Percentiles rank a stretch among this genome's conserved stretches.
Evolutionary conservation across 2,329 filamentous ascomycete genomes (phyloP).

Genomic region (Ascochyta lentis): DNA sequence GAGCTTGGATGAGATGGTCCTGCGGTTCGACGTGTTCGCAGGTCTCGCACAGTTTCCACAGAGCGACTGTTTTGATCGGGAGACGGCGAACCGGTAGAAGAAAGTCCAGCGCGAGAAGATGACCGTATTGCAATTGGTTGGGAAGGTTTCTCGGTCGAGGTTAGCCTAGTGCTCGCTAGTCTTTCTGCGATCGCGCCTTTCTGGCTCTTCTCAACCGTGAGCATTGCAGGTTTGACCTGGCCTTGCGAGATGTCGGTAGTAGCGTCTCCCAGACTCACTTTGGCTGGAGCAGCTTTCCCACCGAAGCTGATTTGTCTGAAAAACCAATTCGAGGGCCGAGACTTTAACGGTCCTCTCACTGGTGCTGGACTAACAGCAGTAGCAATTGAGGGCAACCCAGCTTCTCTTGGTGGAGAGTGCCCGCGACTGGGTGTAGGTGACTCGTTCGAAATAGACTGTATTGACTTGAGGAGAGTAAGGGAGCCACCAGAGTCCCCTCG

Average conservation of each 20-base stretch:
- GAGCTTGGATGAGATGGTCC: slow-evolving; percentile 40
- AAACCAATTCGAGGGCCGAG: slow-evolving; percentile 43
- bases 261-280: slow-evolving; percentile 39
- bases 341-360: slow-evolving; percentile 23
- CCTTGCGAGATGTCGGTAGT: slow-evolving; percentile 44
- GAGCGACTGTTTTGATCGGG: slow-evolving; percentile 38
- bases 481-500: slow-evolving; percentile 38
- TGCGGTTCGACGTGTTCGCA: slow-evolving; percentile 25
- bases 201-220: slow-evolving; percentile 46
- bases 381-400: slow-evolving; percentile 23
- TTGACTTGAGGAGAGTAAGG: slow-evolving; percentile 22
- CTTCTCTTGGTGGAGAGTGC: slow-evolving; percentile 38
- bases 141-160: slow-evolving; percentile 42
- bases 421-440: slow-evolving; percentile 40
- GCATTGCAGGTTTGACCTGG: slow-evolving; percentile 42
- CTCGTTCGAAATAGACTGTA: slow-evolving; percentile 30
- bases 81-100: slow-evolving; percentile 34
- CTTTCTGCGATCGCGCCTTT: slow-evolving; percentile 46
- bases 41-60: slow-evolving; percentile 41
- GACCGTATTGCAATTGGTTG: slow-evolving; percentile 48
- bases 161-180: slow-evolving; percentile 43
- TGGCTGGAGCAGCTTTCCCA: slow-evolving; percentile 37
- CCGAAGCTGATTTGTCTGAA: slow-evolving; percentile 50
- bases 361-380: slow-evolving; percentile 15
- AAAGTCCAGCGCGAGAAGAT: slow-evolving; percentile 33